Evolutionary conservation across 805 yeast species (phyloP).

Genomic region (Osmozyma mogii): DNA sequence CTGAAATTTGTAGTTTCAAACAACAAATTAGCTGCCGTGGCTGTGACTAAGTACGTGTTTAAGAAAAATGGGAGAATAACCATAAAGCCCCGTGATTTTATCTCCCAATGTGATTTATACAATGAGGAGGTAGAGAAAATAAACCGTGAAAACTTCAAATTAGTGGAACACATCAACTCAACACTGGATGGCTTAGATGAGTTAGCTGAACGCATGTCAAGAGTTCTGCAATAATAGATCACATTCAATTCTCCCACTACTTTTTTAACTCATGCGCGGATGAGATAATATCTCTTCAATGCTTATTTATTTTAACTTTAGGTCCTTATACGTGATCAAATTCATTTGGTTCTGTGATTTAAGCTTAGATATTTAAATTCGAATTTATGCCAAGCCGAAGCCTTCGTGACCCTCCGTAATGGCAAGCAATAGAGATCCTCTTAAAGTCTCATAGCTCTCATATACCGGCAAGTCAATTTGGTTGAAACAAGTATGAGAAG

Average conservation of each 20-base stretch:
- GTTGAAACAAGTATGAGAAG: conserved; percentile 95
- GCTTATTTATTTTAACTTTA: too few relatives aligned
- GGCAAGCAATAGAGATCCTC: conserved; percentile 75
- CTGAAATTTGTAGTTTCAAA: conserved; percentile 45
- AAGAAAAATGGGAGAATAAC: conserved; percentile 69
- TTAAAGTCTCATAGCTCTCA: conserved; percentile 76
- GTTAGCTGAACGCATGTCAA: too few relatives aligned
- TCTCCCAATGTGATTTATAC: conserved; percentile 49
- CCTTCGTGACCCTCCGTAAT: conserved; percentile 95
- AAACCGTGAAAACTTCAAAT: conserved; percentile 30
- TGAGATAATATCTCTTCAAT: too few relatives aligned
- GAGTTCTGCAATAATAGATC: too few relatives aligned
- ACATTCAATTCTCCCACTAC: too few relatives aligned
- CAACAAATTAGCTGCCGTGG: conserved; percentile 42
- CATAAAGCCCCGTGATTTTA: conserved; percentile 53
- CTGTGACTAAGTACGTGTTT: conserved; percentile 73
- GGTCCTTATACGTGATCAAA: too few relatives aligned
- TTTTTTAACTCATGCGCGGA: too few relatives aligned
- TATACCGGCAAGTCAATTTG: conserved; percentile 92
- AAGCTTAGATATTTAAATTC: too few relatives aligned
- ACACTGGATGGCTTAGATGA: conserved; percentile 29
- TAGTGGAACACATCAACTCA: conserved; percentile 29
- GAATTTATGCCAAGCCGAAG: conserved; percentile 65
- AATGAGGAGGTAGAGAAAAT: conserved; percentile 41
- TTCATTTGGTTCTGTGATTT: too few relatives aligned